Percentiles rank a stretch among this genome's conserved stretches.
phyloP scores from a whole-genome alignment of 805 yeast species.

The Zygosaccharomyces gambellarensis region DNA sequence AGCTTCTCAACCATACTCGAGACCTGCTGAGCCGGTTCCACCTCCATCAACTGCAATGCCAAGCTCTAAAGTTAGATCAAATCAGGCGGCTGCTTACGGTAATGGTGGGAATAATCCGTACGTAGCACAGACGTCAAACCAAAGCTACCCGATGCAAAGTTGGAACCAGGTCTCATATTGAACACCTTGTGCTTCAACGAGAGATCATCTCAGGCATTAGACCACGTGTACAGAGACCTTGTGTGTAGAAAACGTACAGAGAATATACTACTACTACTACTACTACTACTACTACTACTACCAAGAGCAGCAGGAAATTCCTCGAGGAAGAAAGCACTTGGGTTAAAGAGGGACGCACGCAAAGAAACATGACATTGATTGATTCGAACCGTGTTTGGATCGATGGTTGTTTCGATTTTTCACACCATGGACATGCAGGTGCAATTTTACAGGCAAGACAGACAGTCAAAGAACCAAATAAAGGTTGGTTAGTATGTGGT shows the following conservation, averaged over 20 bases:
- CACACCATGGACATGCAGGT: constrained; percentile 97
- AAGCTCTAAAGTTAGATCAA: not conserved
- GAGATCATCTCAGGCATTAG: not conserved
- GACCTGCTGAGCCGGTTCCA: not conserved
- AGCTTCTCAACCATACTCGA: not conserved
- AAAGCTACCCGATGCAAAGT: not conserved
- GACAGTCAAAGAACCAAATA: constrained; percentile 55
- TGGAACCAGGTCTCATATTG: not conserved
- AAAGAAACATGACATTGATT: constrained; percentile 1
- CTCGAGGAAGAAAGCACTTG: not conserved
- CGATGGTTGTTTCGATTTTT: constrained; percentile 97
- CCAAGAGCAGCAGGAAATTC: not conserved
- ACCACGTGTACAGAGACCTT: constrained; percentile 16
- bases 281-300: not conserved
- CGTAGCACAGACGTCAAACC: not conserved
- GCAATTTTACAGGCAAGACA: constrained; percentile 92
- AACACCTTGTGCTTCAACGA: not conserved
- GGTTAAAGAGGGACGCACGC: not conserved
- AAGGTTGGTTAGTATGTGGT: constrained; percentile 52
- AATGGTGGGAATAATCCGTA: not conserved
- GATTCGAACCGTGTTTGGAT: constrained; percentile 68
- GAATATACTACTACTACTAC: not conserved
- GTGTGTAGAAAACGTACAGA: constrained; percentile 3
- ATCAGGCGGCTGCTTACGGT: too few relatives aligned
- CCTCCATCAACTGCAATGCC: not conserved